These are phyloP conservation scores for Nakazawaea anatomiae DNA, from an alignment of 805 yeast species.

Conservation along the genomic window DNA sequence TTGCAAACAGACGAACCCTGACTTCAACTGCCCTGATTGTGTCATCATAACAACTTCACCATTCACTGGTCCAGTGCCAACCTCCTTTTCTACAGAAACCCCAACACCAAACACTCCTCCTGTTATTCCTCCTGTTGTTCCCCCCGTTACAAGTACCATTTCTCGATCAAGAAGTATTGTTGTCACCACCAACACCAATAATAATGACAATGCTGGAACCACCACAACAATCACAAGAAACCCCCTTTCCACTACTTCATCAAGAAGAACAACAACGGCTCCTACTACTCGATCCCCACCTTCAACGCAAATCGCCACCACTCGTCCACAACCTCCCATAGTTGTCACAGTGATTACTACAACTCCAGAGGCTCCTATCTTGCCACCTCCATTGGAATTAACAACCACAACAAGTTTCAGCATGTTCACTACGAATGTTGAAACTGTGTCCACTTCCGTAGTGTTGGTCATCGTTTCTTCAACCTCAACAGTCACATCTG, in stretches of 20 bases:
- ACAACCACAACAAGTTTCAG: not conserved
- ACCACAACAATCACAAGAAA: slow-evolving; percentile 10
- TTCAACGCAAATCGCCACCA: too few species aligned
- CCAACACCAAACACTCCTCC: slow-evolving; percentile 2
- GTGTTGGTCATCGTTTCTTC: not conserved
- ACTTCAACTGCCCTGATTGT: slow-evolving; percentile 22
- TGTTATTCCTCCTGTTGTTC: slow-evolving; percentile 3
- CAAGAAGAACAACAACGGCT: too few species aligned
- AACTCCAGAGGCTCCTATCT: not conserved
- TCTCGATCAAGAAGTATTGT: slow-evolving; percentile 9
- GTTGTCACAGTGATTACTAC: not conserved
- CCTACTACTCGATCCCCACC: too few species aligned
- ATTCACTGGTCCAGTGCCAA: slow-evolving; percentile 17
- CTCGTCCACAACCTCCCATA: too few species aligned
- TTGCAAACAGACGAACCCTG: slow-evolving; percentile 18
- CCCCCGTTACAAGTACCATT: not conserved
- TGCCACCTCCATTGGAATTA: not conserved
- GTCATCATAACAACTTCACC: slow-evolving; percentile 21
- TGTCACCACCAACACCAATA: slow-evolving; percentile 8
- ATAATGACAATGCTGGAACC: slow-evolving; percentile 10
- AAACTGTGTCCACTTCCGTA: slow-evolving; percentile 1
- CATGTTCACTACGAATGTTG: not conserved
- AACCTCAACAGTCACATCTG: not conserved
- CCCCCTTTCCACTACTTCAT: not conserved
- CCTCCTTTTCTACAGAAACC: not conserved